Conservation (phyloP, 768 basidiomycete species). For the Collybia mongolica region DNA sequence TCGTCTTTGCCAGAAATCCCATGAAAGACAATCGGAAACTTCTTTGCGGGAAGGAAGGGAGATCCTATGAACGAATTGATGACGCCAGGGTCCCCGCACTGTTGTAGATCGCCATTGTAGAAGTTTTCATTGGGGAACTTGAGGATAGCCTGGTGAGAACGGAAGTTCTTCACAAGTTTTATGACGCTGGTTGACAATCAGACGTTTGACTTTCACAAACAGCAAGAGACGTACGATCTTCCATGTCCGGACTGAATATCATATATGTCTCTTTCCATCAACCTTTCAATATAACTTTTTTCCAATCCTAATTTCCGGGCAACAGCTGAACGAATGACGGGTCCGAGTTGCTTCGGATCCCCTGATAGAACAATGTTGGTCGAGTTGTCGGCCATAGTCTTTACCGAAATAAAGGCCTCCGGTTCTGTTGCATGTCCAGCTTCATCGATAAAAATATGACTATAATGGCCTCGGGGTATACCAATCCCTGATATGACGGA, state of each 20-base stretch:
- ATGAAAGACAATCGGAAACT: constrained; percentile 66
- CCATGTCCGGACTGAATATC: constrained; percentile 27
- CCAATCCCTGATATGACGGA: constrained; percentile 56
- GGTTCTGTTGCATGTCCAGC: constrained; percentile 75
- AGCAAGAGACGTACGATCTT: constrained; percentile 21
- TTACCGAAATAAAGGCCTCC: constrained; percentile 61
- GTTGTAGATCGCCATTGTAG: constrained; percentile 52
- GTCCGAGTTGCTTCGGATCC: constrained; percentile 72
- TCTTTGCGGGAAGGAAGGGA: constrained; percentile 36
- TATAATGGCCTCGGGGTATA: constrained; percentile 58
- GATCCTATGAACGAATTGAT: constrained; percentile 40
- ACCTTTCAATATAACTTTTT: constrained; percentile 59
- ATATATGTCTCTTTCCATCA: constrained; percentile 49
- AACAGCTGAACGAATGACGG: constrained; percentile 58
- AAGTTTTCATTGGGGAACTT: constrained; percentile 61
- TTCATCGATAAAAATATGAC: constrained; percentile 71
- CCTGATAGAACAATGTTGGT: constrained; percentile 67
- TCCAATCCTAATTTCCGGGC: constrained; percentile 58
- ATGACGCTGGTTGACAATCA: constrained; percentile 43
- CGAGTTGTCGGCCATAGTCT: constrained; percentile 48
- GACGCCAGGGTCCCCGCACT: constrained; percentile 39
- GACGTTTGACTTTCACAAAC: background rate
- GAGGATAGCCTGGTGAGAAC: constrained; percentile 61
- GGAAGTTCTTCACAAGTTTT: constrained; percentile 63
- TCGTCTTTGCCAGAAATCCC: constrained; percentile 59